Evolutionary conservation across 2,329 filamentous ascomycete species (phyloP), one percentile per base, ranked within the genome.

Genomic region (Lasiodiplodia theobromae): DNA sequence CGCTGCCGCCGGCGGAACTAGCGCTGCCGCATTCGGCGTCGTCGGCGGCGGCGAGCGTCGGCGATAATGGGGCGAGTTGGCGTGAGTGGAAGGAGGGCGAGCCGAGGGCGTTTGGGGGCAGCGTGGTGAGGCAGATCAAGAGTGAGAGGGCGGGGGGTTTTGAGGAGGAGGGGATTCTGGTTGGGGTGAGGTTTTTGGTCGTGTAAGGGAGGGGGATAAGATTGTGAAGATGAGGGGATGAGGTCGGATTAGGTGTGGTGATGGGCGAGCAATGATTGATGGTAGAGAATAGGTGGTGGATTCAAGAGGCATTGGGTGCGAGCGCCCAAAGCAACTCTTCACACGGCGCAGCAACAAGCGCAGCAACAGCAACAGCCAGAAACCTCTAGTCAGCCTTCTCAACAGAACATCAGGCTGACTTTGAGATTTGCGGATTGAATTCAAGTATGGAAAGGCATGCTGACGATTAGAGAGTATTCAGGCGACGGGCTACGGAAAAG

Each of bases 121-220:
- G 72, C 28, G 71, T 77, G 53, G 69, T 82, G 65, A 77, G 82
- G 64, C 80, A 83, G 70, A 73, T 82, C 1, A 74, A 73, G 53
- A 76, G 78, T 54, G 79, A 80, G 69, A 74, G 80, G 66, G 72
- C 74, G 28, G 82, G 81, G 7, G 69, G 75, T 25, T 84, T 83
- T 69, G 72, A 71, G 28, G 82, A 83, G 72, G 76, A 80, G 4
- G 75, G 76, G 31, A 74, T 84, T 40, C 74, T 83, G 12, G 76
- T 80, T 25, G 82, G 80, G 2, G 77, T 82, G 69, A 75, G 82
- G 52, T 83, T 82, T 71, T 75, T 82, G 37, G 75, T 83, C 12
- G 34, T 62, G 23, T 68, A 53, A 67, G 23, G 31, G 28, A 23
- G 21, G n/a, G n/a, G n/a, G 16, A 56, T 11, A n/a, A 16, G 10